Percentiles rank a stretch among this genome's conserved stretches.
These are phyloP conservation scores for Penicillium goetzii DNA, from an alignment of 495 filamentous ascomycete genomes.

Conservation along the genomic window DNA sequence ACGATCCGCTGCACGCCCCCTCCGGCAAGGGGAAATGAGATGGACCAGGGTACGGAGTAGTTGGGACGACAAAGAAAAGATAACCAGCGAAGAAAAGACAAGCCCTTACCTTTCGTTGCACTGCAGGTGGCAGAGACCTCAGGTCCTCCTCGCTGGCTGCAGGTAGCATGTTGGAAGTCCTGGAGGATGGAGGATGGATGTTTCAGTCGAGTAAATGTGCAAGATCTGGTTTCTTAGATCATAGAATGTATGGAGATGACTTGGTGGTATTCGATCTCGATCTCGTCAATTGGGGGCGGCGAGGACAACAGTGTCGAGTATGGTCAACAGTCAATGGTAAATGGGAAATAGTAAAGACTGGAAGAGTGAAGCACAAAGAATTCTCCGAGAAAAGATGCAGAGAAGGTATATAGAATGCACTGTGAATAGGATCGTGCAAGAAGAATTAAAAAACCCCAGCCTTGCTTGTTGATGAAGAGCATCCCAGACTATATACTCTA, in stretches of 20 bases:
- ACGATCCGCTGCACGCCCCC: slow-evolving; percentile 5
- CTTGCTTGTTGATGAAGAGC: background rate
- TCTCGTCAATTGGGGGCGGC: background rate
- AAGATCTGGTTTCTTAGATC: background rate
- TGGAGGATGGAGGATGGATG: background rate
- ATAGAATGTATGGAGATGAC: background rate
- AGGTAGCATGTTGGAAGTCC: slow-evolving; percentile 15
- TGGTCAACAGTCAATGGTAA: background rate
- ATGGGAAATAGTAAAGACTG: background rate
- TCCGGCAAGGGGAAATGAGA: slow-evolving; percentile 3
- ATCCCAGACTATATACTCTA: background rate
- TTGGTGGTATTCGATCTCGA: background rate
- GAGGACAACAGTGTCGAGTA: background rate
- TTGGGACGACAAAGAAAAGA: background rate
- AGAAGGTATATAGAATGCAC: background rate
- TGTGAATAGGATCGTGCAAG: background rate
- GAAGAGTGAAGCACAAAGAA: background rate
- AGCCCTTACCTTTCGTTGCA: slow-evolving; percentile 42
- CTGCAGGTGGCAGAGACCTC: slow-evolving; percentile 40
- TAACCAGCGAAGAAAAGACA: background rate
- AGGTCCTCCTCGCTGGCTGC: slow-evolving; percentile 32
- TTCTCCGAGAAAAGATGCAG: background rate
- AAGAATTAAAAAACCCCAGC: background rate
- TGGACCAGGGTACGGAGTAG: background rate
- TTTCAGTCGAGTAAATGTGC: background rate